Base-by-base conservation (phyloP, 352 stramenopile species). In the Pythium inflatum region DNA sequence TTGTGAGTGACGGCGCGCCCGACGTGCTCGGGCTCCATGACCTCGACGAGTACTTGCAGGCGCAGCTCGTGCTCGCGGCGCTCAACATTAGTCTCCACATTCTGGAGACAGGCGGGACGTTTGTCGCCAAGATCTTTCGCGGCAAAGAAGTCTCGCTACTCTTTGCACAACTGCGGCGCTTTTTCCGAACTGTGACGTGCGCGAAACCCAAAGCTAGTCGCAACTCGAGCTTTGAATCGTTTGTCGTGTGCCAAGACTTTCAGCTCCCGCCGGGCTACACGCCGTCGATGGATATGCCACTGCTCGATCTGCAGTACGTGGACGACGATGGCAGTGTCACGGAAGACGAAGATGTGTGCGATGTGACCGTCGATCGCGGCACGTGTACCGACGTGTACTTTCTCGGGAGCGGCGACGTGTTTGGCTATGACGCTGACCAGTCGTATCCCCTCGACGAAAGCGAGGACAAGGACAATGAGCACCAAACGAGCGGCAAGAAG, bases 1-100 rank as follows among this genome's bases (percentile, higher is more conserved):
- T 99, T 7, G 93, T 99, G 13, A 99, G 96, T 66, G 98, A 99
- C 81, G 98, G 98, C 48, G 98, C 98, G 6, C 98, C 98, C 1
- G 98, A 99, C 66, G 98, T 99, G n/a, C 78, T 92, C 2, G 85
- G 86, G 1, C 72, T 94, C 48, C 82, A 94, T 48, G 89, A 95
- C 41, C 54, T 94, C 40, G 87, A 95, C 66, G 85, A 94, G 70
- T 93, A 92, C 71, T 61, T 94, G 33, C 85, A 94, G 68, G 86
- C 85, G 27, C 84, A 94, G 65, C 77, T 94, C 20, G 84, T 94
- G 50, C 82, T 93, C 9, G 82, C 85, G 7, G 89, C 76, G 30
- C 79, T 96, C 30, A 93, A 93, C 62, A 92, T 93, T 64, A 92
- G 80, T 41, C 68, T 93, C 22, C 85, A 92, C 48, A 83, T 96